A percentile compares a stretch with the other conserved stretches of the same genome.
Conservation (phyloP, 495 filamentous ascomycete genomes). For the Penicilliopsis zonata region DNA sequence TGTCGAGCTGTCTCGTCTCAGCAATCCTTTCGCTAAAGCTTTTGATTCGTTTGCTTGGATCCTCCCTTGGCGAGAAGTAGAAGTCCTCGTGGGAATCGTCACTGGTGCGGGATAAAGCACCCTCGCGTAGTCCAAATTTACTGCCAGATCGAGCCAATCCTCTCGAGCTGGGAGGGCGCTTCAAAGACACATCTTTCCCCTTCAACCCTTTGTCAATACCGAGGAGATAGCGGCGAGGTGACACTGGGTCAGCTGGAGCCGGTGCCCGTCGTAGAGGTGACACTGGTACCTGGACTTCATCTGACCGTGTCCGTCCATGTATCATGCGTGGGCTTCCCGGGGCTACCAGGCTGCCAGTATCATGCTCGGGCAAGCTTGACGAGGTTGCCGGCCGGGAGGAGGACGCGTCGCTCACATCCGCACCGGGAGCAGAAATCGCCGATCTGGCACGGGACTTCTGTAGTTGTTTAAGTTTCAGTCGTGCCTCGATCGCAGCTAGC, state of each 20-base stretch:
- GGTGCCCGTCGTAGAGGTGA: constrained; percentile 55
- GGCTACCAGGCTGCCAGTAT: constrained; percentile 3
- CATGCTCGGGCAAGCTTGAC: constrained; percentile 7
- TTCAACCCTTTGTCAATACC: constrained; percentile 85
- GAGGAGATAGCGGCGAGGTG: constrained; percentile 66
- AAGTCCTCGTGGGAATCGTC: constrained; percentile 12
- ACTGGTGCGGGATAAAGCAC: constrained; percentile 11
- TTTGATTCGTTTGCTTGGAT: constrained; percentile 35
- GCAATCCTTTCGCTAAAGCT: constrained; percentile 84
- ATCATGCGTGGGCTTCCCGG: constrained; percentile 13
- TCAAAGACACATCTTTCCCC: constrained; percentile 75
- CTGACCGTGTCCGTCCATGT: constrained; percentile 8
- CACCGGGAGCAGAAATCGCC: constrained; percentile 10
- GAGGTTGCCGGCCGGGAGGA: constrained; percentile 13
- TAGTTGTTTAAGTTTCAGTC: constrained; percentile 78
- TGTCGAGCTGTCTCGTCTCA: constrained; percentile 42
- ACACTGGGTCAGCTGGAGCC: constrained; percentile 42
- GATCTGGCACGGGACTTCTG: constrained; percentile 43
- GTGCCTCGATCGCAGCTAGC: constrained; percentile 74
- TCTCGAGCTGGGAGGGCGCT: constrained; percentile 45
- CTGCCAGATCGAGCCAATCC: constrained; percentile 16
- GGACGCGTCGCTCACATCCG: constrained; percentile 11
- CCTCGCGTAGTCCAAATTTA: constrained; percentile 19
- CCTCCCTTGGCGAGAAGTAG: constrained; percentile 16
- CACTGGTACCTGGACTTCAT: constrained; percentile 61